Evolutionary conservation across 1,139 yeast genomes (phyloP).

Genomic region (Taiozyma onychis): DNA sequence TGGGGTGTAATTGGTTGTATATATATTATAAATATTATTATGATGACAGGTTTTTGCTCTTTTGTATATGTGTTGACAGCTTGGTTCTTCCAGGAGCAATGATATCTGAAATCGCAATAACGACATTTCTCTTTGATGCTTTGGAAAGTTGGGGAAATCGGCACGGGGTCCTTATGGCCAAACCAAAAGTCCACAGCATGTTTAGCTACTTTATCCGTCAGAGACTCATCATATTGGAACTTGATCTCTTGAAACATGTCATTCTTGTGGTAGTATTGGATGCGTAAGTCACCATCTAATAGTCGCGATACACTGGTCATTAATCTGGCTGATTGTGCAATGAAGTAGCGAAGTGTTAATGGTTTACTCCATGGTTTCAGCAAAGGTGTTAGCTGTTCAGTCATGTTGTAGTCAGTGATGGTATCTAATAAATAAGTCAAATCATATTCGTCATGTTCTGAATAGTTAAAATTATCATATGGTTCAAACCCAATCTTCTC

Average conservation of each 20-base stretch:
- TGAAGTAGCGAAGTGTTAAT: conserved; percentile 50
- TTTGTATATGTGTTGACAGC: conserved; percentile 4
- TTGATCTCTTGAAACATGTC: conserved; percentile 33
- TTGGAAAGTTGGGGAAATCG: conserved; percentile 28
- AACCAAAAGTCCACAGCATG: conserved; percentile 47
- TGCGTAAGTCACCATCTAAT: conserved; percentile 32
- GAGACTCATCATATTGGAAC: conserved; percentile 32
- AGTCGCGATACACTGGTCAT: conserved; percentile 33
- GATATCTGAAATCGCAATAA: conserved; percentile 44
- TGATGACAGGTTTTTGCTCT: neutral
- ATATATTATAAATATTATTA: neutral
- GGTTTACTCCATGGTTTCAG: conserved; percentile 44
- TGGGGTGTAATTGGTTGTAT: neutral
- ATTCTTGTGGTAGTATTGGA: conserved; percentile 48
- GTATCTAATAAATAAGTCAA: conserved; percentile 12
- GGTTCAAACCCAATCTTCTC: conserved; percentile 35
- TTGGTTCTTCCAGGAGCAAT: conserved; percentile 27
- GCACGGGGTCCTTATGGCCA: conserved; percentile 43
- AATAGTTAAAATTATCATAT: conserved; percentile 28
- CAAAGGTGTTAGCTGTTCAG: conserved; percentile 16
- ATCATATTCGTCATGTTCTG: conserved; percentile 5
- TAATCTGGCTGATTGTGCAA: conserved; percentile 49
- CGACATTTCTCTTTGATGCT: conserved; percentile 37
- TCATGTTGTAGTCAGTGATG: conserved; percentile 11
- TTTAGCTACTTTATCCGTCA: conserved; percentile 27